phyloP scores from a whole-genome alignment of 2,329 filamentous ascomycete species.

The Aaosphaeria pasadenensis region DNA sequence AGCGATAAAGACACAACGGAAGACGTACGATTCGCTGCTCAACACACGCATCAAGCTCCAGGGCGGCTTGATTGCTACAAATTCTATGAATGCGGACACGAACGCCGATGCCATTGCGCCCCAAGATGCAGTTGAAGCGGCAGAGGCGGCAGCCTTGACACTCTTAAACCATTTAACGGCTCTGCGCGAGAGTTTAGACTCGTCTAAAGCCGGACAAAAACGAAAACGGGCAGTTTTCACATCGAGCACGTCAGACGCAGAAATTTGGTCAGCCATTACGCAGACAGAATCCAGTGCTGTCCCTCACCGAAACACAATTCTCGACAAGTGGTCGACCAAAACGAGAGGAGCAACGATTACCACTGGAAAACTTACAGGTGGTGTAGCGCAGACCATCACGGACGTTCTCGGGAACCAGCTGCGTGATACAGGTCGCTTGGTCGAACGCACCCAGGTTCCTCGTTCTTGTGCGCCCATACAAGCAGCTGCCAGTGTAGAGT shows the following conservation, averaged over 20 bases:
- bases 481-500: conserved; percentile 48
- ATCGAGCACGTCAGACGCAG: conserved; percentile 58
- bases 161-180: conserved; percentile 78
- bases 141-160: conserved; percentile 80
- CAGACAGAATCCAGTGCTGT: conserved; percentile 59
- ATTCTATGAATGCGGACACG: conserved; percentile 51
- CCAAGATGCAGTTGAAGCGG: conserved; percentile 62
- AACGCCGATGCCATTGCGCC: conserved; percentile 38
- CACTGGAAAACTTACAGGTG: conserved; percentile 53
- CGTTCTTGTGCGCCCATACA: conserved; percentile 76
- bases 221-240: conserved; percentile 45
- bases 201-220: conserved; percentile 57
- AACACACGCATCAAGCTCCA: conserved; percentile 91
- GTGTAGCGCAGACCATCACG: conserved; percentile 61
- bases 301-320: conserved; percentile 63
- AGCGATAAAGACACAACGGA: conserved; percentile 82
- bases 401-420: conserved; percentile 68
- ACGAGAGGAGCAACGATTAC: conserved; percentile 62
- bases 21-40: conserved; percentile 81
- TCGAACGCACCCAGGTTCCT: conserved; percentile 67
- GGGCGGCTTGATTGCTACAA: conserved; percentile 80
- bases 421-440: conserved; percentile 60
- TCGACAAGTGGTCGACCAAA: conserved; percentile 90
- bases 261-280: conserved; percentile 72
- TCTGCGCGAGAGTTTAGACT: conserved; percentile 61